Base-by-base conservation (phyloP, 441 rosid species). In the Metrosideros polymorpha region DNA sequence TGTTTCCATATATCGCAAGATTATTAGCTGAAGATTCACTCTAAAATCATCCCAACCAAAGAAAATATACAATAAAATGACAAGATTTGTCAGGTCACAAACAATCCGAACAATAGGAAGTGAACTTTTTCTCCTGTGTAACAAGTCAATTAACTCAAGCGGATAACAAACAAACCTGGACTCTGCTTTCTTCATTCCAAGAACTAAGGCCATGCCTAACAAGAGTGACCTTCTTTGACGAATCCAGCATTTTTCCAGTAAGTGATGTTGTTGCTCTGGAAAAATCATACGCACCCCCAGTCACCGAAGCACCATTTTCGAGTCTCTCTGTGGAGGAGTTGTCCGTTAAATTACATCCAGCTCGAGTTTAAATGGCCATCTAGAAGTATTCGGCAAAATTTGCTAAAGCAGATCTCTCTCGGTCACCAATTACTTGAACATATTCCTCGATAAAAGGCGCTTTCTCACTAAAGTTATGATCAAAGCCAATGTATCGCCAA, bases 171-270 rank as follows among this genome's bases (percentile, higher is more conserved):
- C 92, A 84, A 89, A 93, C 95, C 96, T 94, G 96, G 87, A 94
- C 90, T 90, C 93, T 90, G 30, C 92, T 86, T 89, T 92, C 94
- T 24, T 91, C 90, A 79, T 94, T 94, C 96, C 95, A 94, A 85
- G 95, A 88, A 90, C 96, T 94, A 84, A 94, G 95, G 63, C 96
- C 96, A 86, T 94, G 96, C 89, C 95, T 93, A 27, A 93, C 90
- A 76, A 94, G 84, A 32, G 94, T 92, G 43, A 94, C 94, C 90
- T 89, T 92, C 89, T 93, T 94, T 29, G 93, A 53, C 15, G 82
- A 56, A 25, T 89, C 89, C 83, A 94, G 61, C 56, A 66, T 30
- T 87, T 88, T 87, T 83, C 87, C 87, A 42, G 94, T 87, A 32
- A 94, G 93, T 19, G 93, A 90, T 39, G 83, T 88, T n/a, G 96